These are phyloP conservation scores for Plasmodium coatneyi DNA, from an alignment of 169 alveolate genomes.

Conservation along the genomic window DNA sequence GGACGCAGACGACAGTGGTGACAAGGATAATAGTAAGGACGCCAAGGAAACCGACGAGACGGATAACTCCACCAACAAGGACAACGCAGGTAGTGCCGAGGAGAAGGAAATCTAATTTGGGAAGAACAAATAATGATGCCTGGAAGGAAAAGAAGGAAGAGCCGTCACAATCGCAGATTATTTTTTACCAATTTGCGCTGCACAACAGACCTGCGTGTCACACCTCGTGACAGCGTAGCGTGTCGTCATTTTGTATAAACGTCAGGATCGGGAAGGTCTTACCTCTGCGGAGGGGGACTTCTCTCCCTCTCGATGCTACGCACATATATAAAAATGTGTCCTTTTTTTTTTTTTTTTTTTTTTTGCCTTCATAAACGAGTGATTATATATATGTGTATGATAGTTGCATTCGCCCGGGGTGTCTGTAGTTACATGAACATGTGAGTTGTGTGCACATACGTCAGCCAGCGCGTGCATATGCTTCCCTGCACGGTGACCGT, in stretches of 20 bases:
- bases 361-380: background rate
- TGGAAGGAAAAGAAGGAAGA: background rate
- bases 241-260: background rate
- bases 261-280: background rate
- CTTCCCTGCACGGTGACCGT: background rate
- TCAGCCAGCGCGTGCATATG: background rate
- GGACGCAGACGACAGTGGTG: background rate
- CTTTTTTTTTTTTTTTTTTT: background rate
- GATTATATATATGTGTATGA: background rate
- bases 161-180: background rate
- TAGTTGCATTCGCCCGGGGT: background rate
- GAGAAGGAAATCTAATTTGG: constrained; percentile 3
- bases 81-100: constrained; percentile 5
- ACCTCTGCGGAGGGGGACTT: background rate
- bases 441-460: background rate
- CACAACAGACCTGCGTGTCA: background rate
- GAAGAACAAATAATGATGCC: background rate
- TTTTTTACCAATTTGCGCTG: background rate
- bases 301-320: background rate
- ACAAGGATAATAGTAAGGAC: constrained; percentile 9
- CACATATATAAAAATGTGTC: background rate
- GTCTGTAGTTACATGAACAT: background rate
- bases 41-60: constrained; percentile 20
- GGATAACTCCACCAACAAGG: constrained; percentile 41
- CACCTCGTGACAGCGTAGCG: background rate